Conservation (phyloP, 2,329 filamentous ascomycete genomes). For the Bimuria novae-zelandiae region DNA sequence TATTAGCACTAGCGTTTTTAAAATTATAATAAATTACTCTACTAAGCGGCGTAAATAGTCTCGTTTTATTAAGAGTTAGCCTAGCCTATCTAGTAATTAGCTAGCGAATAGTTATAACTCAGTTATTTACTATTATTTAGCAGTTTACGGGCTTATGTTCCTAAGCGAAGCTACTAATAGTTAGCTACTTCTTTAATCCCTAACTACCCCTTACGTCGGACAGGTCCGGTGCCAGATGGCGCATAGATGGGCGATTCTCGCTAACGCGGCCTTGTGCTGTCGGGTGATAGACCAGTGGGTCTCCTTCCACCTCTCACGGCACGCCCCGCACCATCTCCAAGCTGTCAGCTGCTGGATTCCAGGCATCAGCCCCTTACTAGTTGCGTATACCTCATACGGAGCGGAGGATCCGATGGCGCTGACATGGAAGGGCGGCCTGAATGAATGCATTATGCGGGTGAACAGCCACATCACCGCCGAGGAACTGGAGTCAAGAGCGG, state of each 20-base stretch:
- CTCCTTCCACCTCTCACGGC: too few species aligned
- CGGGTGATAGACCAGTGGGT: background rate
- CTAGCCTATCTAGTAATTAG: too few species aligned
- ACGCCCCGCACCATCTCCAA: too few species aligned
- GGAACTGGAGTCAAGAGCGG: constrained; percentile 4
- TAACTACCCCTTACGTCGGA: background rate
- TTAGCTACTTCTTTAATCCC: background rate
- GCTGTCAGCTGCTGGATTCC: background rate
- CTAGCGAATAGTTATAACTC: background rate
- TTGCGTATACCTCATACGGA: background rate
- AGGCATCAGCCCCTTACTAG: background rate
- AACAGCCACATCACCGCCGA: background rate
- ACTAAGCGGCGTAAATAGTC: background rate
- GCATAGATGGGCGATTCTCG: too few species aligned
- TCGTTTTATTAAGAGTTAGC: too few species aligned
- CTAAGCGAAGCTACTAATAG: background rate
- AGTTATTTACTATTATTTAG: constrained; percentile 2
- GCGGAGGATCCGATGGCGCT: background rate
- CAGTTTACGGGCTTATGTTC: constrained; percentile 6
- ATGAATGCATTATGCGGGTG: constrained; percentile 10
- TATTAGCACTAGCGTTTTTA: too few species aligned
- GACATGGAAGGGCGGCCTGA: background rate
- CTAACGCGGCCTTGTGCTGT: too few species aligned
- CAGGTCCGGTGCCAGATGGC: background rate
- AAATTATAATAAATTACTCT: background rate